Base-by-base conservation (phyloP, 2,329 filamentous ascomycete species). In the Aspergillus sp. region DNA sequence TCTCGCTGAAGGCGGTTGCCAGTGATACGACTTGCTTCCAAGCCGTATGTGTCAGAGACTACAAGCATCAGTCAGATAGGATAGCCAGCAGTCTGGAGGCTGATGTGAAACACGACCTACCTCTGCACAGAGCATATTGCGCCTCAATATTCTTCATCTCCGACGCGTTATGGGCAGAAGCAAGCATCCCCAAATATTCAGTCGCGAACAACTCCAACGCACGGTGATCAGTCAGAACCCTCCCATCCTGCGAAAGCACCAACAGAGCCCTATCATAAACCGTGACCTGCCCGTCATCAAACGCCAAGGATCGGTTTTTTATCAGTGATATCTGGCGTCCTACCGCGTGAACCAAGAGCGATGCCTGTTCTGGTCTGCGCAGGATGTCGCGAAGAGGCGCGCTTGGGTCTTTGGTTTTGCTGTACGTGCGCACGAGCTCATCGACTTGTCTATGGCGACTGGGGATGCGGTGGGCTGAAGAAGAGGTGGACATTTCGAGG, bases 201-300 rank as follows among this genome's bases (percentile, higher is more conserved):
- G 64, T 57, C 46, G 69, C 52, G 50, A 64, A 73, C 43, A 67
- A 61, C 43, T 66, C 62, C 7, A 71, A 53, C 2, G 64, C 63
- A 2, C 64, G 62, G 8, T 59, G 44, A 8, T 62, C 57, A 33
- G 56, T 52, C 27, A 64, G 48, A 6, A 61, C 52, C 5, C 58
- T 55, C 32, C 64, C 67, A 30, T 65, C 56, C 2, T 56, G 49
- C 8, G 62, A 66, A 30, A 72, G 53, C 6, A 55, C 47, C 38
- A 71, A 44, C 12, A 73, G 50, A n/a, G 63, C 61, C 46, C 60
- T 64, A 53, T 73, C 70, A 30, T 64, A 72, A 49, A 71, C 51
- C 1, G 65, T 72, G 47, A 71, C 51, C 44, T 71, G 60, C 5
- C 57, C 60, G 38, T 68, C 62, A 30, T 65, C 56, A 19, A 65